Evolutionary conservation across 306 rosid species (phyloP).

Genomic region (Quercus glauca): DNA sequence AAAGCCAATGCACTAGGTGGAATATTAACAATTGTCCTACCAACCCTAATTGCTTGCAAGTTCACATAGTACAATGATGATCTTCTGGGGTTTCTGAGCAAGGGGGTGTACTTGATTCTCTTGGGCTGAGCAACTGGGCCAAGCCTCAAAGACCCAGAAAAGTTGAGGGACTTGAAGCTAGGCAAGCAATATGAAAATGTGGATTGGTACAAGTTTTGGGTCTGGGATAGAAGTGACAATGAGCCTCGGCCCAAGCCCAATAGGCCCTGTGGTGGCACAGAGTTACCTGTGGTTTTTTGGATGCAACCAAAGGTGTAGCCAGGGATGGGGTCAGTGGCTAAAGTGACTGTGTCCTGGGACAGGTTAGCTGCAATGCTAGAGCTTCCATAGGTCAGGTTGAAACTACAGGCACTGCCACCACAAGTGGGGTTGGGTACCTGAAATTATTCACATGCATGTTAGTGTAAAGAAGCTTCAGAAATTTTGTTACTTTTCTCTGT

Average conservation of each 20-base stretch:
- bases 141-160: slow-evolving; percentile 78
- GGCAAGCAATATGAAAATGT: slow-evolving; percentile 97
- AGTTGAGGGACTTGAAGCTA: slow-evolving; percentile 67
- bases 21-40: slow-evolving; percentile 64
- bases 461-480: background rate
- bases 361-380: slow-evolving; percentile 67
- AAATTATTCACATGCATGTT: slow-evolving; percentile 25
- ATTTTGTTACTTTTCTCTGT: background rate
- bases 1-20: slow-evolving; percentile 77
- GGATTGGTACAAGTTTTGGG: slow-evolving; percentile 66
- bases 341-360: slow-evolving; percentile 64
- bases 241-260: slow-evolving; percentile 97
- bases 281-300: slow-evolving; percentile 55
- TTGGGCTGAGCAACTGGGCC: slow-evolving; percentile 85
- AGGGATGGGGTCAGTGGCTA: slow-evolving; percentile 65
- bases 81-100: slow-evolving; percentile 78
- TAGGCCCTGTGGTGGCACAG: slow-evolving; percentile 74
- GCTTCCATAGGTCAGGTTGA: slow-evolving; percentile 82
- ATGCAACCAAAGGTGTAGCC: slow-evolving; percentile 82
- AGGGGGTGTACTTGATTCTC: slow-evolving; percentile 76
- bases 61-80: slow-evolving; percentile 84
- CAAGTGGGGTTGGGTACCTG: slow-evolving; percentile 91
- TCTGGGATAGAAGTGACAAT: slow-evolving; percentile 66
- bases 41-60: slow-evolving; percentile 64
- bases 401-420: slow-evolving; percentile 57